These are phyloP conservation scores for Echinosphaeria canescens DNA, from an alignment of 2,329 filamentous ascomycete species.

Conservation along the genomic window DNA sequence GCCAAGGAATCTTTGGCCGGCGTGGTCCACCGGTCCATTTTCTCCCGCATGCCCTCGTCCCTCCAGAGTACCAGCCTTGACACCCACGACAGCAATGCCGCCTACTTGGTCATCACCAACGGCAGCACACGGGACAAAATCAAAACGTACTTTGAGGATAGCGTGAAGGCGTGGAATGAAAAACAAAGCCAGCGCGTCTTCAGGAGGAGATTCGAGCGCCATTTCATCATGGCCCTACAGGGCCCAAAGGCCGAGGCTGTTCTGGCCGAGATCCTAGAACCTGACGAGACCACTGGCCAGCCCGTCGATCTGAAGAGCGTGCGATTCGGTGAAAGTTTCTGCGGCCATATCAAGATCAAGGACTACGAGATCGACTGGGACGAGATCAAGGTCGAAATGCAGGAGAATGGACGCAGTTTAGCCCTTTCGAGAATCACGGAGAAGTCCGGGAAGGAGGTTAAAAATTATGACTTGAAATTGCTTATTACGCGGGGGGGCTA, in stretches of 20 bases:
- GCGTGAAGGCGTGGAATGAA: slow-evolving; percentile 30
- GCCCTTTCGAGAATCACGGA: too few species aligned
- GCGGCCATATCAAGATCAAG: slow-evolving; percentile 39
- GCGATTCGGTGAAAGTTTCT: slow-evolving; percentile 62
- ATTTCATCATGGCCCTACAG: too few species aligned
- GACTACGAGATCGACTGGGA: slow-evolving; percentile 18
- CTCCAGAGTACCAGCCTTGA: too few species aligned
- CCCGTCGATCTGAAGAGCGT: slow-evolving; percentile 38
- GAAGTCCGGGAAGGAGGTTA: too few species aligned
- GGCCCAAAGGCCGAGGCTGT: slow-evolving; percentile 57
- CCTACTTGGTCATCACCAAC: slow-evolving; percentile 91
- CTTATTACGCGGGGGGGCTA: slow-evolving; percentile 82
- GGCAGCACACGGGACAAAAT: slow-evolving; percentile 85
- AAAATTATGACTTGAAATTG: too few species aligned
- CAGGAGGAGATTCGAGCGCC: too few species aligned
- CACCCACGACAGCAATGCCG: slow-evolving; percentile 38
- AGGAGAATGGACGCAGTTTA: too few species aligned
- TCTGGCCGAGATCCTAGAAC: slow-evolving; percentile 41
- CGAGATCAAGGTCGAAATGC: too few species aligned
- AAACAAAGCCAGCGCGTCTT: slow-evolving; percentile 48
- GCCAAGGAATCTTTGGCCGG: slow-evolving; percentile 59
- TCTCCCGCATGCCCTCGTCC: slow-evolving; percentile 41
- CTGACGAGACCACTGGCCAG: too few species aligned
- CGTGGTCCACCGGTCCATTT: slow-evolving; percentile 86
- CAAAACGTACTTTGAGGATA: slow-evolving; percentile 47